Percentiles rank a stretch among this genome's conserved stretches.
Conservation (phyloP, 2,329 filamentous ascomycete genomes). For the Berkeleyomyces rouxiae region DNA sequence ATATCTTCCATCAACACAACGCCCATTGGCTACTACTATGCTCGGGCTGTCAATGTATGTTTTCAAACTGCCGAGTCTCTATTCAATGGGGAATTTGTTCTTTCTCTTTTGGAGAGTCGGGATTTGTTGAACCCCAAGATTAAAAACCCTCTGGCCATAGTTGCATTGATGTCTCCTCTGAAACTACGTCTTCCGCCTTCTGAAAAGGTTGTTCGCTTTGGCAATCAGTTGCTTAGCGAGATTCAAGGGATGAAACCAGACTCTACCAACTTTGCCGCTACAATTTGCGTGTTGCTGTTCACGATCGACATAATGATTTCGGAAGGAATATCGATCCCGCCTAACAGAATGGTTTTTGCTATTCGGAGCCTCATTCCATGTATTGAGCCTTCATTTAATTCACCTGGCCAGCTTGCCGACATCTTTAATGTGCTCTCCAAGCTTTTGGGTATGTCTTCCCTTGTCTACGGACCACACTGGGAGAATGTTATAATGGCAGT, state of each 20-base stretch:
- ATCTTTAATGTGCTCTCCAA: conserved; percentile 39
- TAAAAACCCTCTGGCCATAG: conserved; percentile 28
- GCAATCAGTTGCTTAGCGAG: conserved; percentile 44
- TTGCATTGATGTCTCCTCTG: conserved; percentile 22
- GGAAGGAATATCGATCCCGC: conserved; percentile 38
- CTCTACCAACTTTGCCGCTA: conserved; percentile 29
- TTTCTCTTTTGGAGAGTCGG: background rate
- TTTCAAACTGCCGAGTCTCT: background rate
- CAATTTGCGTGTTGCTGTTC: conserved; percentile 37
- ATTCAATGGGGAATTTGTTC: background rate
- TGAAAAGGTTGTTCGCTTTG: conserved; percentile 22
- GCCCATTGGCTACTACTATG: background rate
- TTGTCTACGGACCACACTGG: conserved; percentile 86
- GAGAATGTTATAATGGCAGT: conserved; percentile 40
- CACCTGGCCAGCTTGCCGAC: conserved; percentile 26
- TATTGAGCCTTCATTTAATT: conserved; percentile 30
- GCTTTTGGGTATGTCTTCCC: conserved; percentile 56
- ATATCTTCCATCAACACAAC: background rate
- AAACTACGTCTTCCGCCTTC: background rate
- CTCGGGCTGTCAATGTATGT: background rate
- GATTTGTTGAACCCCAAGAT: conserved; percentile 25
- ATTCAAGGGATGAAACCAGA: conserved; percentile 32
- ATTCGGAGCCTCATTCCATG: conserved; percentile 62
- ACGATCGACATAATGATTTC: conserved; percentile 34
- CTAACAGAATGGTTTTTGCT: conserved; percentile 63